phyloP scores from a whole-genome alignment of 1,139 yeast genomes.

The Kodamaea fungicola region DNA sequence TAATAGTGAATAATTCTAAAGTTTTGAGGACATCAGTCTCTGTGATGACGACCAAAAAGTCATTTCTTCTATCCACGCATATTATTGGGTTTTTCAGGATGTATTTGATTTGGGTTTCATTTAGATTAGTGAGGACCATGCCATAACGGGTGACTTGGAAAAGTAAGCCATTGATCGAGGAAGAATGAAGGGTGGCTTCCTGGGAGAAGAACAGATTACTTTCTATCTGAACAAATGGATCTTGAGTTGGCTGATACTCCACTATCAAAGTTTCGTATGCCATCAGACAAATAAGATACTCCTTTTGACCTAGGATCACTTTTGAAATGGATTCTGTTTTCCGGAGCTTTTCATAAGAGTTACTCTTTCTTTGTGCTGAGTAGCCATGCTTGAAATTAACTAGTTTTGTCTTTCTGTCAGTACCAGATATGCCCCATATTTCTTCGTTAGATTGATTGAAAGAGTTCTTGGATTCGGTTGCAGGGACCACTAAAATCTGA shows the following conservation, averaged over 20 bases:
- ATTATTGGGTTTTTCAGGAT: constrained; percentile 2
- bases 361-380: constrained; percentile 19
- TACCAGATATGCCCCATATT: constrained; percentile 48
- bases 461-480: constrained; percentile 17
- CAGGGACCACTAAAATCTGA: constrained; percentile 37
- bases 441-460: constrained; percentile 29
- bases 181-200: constrained; percentile 13
- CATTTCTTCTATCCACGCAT: constrained; percentile 3
- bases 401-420: constrained; percentile 34
- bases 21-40: constrained; percentile 5
- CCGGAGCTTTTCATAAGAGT: constrained; percentile 27
- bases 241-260: constrained; percentile 21
- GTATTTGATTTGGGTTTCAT: constrained; percentile 2
- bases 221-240: constrained; percentile 11
- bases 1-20: constrained; percentile 8
- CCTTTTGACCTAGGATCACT: constrained; percentile 12
- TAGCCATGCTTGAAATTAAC: constrained; percentile 41
- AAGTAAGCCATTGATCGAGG: constrained; percentile 9
- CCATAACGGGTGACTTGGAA: constrained; percentile 12
- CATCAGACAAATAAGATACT: constrained; percentile 32
- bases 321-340: constrained; percentile 22
- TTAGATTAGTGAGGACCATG: constrained; percentile 11
- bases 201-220: constrained; percentile 5
- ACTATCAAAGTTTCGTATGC: constrained; percentile 37
- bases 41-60: constrained; percentile 8